These are phyloP conservation scores for Suillus placidus DNA, from an alignment of 768 basidiomycete genomes.

Conservation along the genomic window DNA sequence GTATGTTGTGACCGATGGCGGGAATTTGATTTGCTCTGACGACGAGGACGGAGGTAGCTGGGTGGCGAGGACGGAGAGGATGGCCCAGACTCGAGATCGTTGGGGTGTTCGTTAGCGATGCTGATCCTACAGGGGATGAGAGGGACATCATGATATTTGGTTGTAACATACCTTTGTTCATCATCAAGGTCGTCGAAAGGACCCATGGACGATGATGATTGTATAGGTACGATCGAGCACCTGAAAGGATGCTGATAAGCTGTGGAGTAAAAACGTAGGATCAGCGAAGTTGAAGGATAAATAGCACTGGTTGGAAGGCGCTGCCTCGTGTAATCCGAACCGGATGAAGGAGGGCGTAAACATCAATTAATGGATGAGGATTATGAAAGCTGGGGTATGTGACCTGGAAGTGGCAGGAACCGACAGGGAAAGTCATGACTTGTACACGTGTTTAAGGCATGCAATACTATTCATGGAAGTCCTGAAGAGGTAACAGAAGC, in stretches of 20 bases:
- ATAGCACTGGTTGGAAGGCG: conserved; percentile 14
- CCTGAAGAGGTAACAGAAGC: neutral
- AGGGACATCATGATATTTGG: conserved; percentile 1
- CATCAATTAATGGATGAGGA: conserved; percentile 17
- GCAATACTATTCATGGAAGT: conserved; percentile 22
- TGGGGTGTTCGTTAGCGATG: conserved; percentile 31
- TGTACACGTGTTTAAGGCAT: conserved; percentile 32
- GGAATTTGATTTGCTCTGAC: conserved; percentile 30
- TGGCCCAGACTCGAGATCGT: conserved; percentile 32
- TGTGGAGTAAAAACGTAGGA: conserved; percentile 8
- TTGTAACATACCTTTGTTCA: conserved; percentile 27
- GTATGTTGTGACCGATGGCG: conserved; percentile 29
- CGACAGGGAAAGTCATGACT: conserved; percentile 19
- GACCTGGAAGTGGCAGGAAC: conserved; percentile 11
- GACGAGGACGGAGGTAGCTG: conserved; percentile 21
- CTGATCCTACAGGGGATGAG: conserved; percentile 20
- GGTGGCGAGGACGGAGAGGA: conserved; percentile 31
- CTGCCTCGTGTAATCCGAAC: conserved; percentile 32
- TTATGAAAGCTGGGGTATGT: conserved; percentile 17
- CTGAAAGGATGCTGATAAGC: conserved; percentile 4
- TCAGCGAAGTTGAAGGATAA: conserved; percentile 13
- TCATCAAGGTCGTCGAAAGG: conserved; percentile 30
- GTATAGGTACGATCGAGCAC: conserved; percentile 13
- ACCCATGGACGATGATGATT: conserved; percentile 27
- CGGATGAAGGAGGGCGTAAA: conserved; percentile 19